Conservation (phyloP, 1,284 basidiomycete genomes). For the Tetrapyrgos nigripes region DNA sequence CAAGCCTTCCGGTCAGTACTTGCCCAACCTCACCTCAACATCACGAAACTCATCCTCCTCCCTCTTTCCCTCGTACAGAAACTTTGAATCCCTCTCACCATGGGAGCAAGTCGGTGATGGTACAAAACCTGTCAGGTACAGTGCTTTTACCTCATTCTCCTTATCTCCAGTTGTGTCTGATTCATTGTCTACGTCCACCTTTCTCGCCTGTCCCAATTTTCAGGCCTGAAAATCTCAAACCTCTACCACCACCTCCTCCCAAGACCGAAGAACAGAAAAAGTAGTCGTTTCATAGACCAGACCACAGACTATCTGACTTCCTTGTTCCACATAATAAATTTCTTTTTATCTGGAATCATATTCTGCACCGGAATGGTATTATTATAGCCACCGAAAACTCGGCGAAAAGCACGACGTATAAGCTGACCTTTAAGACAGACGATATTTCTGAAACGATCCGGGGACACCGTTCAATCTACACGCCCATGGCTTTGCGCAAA, state of each 20-base stretch:
- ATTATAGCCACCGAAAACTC: no score
- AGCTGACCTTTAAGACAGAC: no score
- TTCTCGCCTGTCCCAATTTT: no score
- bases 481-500: no score
- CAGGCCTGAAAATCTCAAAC: conserved; percentile 73
- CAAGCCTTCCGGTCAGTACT: conserved; percentile 91
- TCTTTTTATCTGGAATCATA: not conserved
- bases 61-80: no score
- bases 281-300: conserved; percentile 43
- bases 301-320: not conserved
- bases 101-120: conserved; percentile 98
- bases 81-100: conserved; percentile 93
- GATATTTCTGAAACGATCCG: no score
- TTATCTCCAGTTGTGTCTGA: not conserved
- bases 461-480: no score
- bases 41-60: conserved; percentile 7
- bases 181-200: no score
- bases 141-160: not conserved
- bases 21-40: conserved; percentile 9
- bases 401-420: no score
- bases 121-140: conserved; percentile 58
- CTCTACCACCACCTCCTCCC: conserved; percentile 64
- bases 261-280: conserved; percentile 73
- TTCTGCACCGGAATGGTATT: no score
- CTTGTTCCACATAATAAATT: not conserved